phyloP scores from a whole-genome alignment of 371 early-diverging fungal species.

The Actinomortierella ambigua region DNA sequence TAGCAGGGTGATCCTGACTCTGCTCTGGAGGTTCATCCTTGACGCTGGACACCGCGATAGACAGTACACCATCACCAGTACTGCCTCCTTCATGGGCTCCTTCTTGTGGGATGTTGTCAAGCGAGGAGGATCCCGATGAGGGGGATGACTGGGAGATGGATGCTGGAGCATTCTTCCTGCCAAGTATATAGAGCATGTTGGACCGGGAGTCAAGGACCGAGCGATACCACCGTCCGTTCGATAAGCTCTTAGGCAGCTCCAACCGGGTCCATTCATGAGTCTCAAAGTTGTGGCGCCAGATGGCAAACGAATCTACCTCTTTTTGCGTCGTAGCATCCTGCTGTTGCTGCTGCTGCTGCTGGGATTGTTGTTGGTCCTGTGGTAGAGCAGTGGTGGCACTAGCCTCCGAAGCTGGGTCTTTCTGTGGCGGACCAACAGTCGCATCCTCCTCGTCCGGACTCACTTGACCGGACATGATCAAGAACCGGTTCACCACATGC shows the following conservation, averaged over 20 bases:
- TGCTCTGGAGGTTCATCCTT: too few relatives aligned
- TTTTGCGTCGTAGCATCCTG: not conserved
- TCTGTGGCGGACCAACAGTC: not conserved
- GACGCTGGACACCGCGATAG: too few relatives aligned
- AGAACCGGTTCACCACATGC: slow-evolving; percentile 44
- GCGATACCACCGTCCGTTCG: slow-evolving; percentile 55
- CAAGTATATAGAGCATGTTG: slow-evolving; percentile 54
- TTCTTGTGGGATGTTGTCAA: too few relatives aligned
- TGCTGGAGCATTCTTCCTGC: slow-evolving; percentile 19
- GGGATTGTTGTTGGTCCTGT: not conserved
- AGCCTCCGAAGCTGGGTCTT: not conserved
- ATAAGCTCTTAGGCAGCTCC: slow-evolving; percentile 48
- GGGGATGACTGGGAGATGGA: too few relatives aligned
- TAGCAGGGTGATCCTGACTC: too few relatives aligned
- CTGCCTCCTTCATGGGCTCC: too few relatives aligned
- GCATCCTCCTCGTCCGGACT: not conserved
- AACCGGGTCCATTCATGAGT: slow-evolving; percentile 52
- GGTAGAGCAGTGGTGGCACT: too few relatives aligned
- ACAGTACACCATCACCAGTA: too few relatives aligned
- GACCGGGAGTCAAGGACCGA: slow-evolving; percentile 50
- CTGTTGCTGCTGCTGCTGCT: not conserved
- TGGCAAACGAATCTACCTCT: slow-evolving; percentile 29
- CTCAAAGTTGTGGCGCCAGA: slow-evolving; percentile 54
- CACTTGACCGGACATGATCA: slow-evolving; percentile 52
- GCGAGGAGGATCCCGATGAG: slow-evolving; percentile 16